These are phyloP conservation scores for Elsinoe australis DNA, from an alignment of 2,329 filamentous ascomycete genomes.

Conservation along the genomic window DNA sequence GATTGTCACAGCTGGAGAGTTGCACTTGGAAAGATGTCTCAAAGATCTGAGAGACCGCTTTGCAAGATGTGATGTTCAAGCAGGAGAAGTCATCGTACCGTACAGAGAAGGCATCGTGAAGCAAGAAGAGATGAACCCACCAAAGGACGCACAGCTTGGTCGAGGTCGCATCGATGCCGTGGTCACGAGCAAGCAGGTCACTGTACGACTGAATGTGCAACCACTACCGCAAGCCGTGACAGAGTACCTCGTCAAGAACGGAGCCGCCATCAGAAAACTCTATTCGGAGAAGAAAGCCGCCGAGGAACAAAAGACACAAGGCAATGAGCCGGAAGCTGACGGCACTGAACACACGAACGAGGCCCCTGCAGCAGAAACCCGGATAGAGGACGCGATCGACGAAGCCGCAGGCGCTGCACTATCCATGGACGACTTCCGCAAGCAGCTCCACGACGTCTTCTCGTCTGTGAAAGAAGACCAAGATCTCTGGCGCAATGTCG, in stretches of 20 bases:
- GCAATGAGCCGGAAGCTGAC: conserved; percentile 36
- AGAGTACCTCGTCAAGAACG: conserved; percentile 76
- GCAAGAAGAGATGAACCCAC: conserved; percentile 84
- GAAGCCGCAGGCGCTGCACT: conserved; percentile 48
- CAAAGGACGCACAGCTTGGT: conserved; percentile 76
- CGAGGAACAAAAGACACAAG: conserved; percentile 36
- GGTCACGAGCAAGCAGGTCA: conserved; percentile 81
- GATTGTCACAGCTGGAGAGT: conserved; percentile 82
- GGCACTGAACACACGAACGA: conserved; percentile 31
- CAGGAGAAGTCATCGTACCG: conserved; percentile 87
- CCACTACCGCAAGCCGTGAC: conserved; percentile 73
- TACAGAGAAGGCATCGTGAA: conserved; percentile 84
- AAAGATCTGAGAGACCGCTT: conserved; percentile 91
- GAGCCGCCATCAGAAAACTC: conserved; percentile 67
- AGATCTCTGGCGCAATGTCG: conserved; percentile 67
- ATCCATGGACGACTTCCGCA: conserved; percentile 67
- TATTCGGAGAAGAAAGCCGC: conserved; percentile 61
- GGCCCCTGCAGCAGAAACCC: conserved; percentile 42
- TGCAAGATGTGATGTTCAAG: conserved; percentile 88
- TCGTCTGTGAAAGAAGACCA: conserved; percentile 63
- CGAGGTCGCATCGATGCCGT: conserved; percentile 68
- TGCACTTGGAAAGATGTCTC: conserved; percentile 88
- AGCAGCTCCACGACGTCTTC: conserved; percentile 61
- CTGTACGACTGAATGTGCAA: conserved; percentile 64
- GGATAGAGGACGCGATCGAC: conserved; percentile 41